Conservation (phyloP, 1,284 basidiomycete species). For the Marasmius oreades region DNA sequence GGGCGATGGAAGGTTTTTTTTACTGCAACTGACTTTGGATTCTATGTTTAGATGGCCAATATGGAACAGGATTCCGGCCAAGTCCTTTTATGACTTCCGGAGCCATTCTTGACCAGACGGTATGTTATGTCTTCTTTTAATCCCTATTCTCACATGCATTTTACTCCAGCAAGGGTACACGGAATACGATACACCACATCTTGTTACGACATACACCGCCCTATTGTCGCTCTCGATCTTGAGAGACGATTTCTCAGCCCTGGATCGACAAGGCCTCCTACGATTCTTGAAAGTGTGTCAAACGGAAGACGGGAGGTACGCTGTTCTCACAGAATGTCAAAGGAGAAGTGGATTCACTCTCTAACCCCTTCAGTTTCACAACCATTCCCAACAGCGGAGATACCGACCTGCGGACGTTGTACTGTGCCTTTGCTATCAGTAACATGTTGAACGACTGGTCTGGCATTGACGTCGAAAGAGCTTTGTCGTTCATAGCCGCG, state of each 20-base stretch:
- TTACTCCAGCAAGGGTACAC: slow-evolving; percentile 3
- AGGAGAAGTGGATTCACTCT: background rate
- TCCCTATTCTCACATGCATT: background rate
- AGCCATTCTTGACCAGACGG: background rate
- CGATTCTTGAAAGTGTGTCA: slow-evolving; percentile 71
- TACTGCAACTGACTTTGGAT: too few relatives aligned
- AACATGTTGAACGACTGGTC: slow-evolving; percentile 78
- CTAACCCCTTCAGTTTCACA: slow-evolving; percentile 61
- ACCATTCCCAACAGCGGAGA: slow-evolving; percentile 65
- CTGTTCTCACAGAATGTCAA: background rate
- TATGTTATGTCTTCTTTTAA: background rate
- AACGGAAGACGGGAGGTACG: slow-evolving; percentile 71
- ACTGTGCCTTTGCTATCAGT: slow-evolving; percentile 85
- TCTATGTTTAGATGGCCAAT: slow-evolving; percentile 40
- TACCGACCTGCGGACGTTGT: slow-evolving; percentile 79
- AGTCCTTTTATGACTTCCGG: slow-evolving; percentile 58
- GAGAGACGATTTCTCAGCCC: slow-evolving; percentile 68
- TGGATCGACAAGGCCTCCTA: slow-evolving; percentile 64
- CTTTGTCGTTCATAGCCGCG: slow-evolving; percentile 58
- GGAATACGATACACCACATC: slow-evolving; percentile 59
- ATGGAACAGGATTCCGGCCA: slow-evolving; percentile 75
- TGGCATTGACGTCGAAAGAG: slow-evolving; percentile 59
- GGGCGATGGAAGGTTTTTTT: too few relatives aligned
- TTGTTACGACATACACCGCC: slow-evolving; percentile 94
- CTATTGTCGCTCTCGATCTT: slow-evolving; percentile 78